Percentiles rank a stretch among this genome's conserved stretches.
Conservation (phyloP, 768 basidiomycete species). For the Tremella fuciformis region DNA sequence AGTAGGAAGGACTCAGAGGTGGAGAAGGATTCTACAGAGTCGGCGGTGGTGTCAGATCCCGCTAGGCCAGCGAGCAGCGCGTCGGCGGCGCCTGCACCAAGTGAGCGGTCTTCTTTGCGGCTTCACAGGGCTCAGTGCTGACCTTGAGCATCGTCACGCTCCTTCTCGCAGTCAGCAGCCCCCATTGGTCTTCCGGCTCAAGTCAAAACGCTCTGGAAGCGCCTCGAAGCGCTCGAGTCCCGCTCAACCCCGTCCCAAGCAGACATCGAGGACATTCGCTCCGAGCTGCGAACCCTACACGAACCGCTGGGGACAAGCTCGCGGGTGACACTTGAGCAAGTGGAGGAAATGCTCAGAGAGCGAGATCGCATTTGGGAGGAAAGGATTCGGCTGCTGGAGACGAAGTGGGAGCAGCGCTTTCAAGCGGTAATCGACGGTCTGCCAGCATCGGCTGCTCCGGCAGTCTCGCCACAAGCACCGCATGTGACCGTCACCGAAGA, state of each 20-base stretch:
- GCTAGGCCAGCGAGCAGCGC: too few species aligned
- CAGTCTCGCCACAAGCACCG: background rate
- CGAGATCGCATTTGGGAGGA: slow-evolving; percentile 10
- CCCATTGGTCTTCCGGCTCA: background rate
- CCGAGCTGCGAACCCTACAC: background rate
- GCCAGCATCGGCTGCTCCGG: background rate
- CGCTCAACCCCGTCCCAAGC: background rate
- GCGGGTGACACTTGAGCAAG: background rate
- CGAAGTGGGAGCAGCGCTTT: slow-evolving; percentile 1
- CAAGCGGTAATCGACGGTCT: background rate
- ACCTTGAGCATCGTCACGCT: too few species aligned
- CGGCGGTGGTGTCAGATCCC: too few species aligned
- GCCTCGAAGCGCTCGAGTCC: slow-evolving; percentile 3
- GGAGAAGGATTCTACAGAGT: too few species aligned
- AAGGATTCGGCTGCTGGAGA: slow-evolving; percentile 2
- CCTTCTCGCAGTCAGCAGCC: too few species aligned
- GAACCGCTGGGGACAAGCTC: slow-evolving; percentile 3
- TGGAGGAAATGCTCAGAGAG: slow-evolving; percentile 10
- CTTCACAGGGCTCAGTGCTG: too few species aligned
- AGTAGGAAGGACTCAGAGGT: too few species aligned
- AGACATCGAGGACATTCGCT: background rate
- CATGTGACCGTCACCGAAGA: slow-evolving; percentile 4
- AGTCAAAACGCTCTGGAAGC: slow-evolving; percentile 1
- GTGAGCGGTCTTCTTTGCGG: too few species aligned
- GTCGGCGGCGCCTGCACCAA: too few species aligned